A percentile compares a stretch with the other conserved stretches of the same genome.
Conservation (phyloP, 192 early-diverging fungal genomes). For the Coemansia umbellata region DNA sequence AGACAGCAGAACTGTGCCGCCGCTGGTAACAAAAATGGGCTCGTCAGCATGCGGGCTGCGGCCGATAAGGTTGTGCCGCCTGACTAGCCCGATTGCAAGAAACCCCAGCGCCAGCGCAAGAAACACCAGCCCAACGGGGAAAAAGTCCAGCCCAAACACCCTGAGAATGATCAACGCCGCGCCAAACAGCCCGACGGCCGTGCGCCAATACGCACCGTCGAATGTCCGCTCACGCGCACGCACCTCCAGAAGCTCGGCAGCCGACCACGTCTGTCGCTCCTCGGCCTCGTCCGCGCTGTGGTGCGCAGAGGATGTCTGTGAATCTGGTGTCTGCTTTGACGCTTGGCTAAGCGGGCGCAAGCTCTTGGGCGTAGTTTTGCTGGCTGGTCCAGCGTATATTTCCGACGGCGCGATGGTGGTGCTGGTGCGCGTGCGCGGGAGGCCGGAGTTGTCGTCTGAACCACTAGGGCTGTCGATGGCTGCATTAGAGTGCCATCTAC, state of each 20-base stretch:
- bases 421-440: not conserved
- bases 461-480: not conserved
- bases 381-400: no score
- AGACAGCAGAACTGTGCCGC: slow-evolving; percentile 30
- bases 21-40: slow-evolving; percentile 38
- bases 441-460: not conserved
- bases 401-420: not conserved
- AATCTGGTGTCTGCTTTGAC: slow-evolving; percentile 1
- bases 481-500: not conserved
- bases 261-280: slow-evolving; percentile 34
- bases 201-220: slow-evolving; percentile 52
- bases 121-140: slow-evolving; percentile 48
- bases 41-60: slow-evolving; percentile 28
- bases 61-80: slow-evolving; percentile 24
- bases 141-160: slow-evolving; percentile 40
- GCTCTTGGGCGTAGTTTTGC: no score
- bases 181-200: slow-evolving; percentile 43
- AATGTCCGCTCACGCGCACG: slow-evolving; percentile 51
- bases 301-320: not conserved
- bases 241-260: slow-evolving; percentile 47
- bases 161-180: slow-evolving; percentile 47
- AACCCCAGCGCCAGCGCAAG: slow-evolving; percentile 41
- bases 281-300: slow-evolving; percentile 2
- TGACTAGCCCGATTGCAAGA: slow-evolving; percentile 42
- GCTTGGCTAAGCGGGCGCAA: not conserved